Conservation (phyloP, 257 asterid genomes). For the Capsicum rhomboideum region DNA sequence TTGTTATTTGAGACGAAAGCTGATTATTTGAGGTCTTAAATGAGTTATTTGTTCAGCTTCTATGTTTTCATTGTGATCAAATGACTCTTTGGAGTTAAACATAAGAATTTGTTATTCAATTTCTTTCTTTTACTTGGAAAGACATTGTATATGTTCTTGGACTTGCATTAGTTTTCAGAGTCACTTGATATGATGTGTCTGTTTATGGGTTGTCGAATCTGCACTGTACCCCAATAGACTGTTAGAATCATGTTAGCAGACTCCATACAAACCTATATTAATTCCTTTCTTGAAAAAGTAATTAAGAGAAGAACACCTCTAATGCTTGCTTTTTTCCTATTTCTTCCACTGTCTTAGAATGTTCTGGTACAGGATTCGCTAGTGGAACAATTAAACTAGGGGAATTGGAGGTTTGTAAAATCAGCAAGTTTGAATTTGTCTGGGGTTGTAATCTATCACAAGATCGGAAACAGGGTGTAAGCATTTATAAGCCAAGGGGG, state of each 20-base stretch:
- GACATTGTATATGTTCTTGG: not conserved
- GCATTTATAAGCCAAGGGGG: constrained; percentile 63
- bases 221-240: not conserved
- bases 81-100: not conserved
- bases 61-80: not conserved
- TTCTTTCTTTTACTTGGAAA: not conserved
- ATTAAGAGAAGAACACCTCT: not conserved
- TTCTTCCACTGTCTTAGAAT: constrained; percentile 5
- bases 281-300: not conserved
- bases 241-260: not conserved
- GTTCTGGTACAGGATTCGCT: constrained; percentile 67
- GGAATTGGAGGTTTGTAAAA: constrained; percentile 61
- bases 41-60: not conserved
- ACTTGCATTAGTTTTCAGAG: not conserved
- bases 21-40: not conserved
- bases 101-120: not conserved
- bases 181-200: not conserved
- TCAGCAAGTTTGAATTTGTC: constrained; percentile 49
- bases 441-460: constrained; percentile 54
- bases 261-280: not conserved
- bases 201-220: not conserved
- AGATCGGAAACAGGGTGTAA: constrained; percentile 44
- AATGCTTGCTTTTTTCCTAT: not conserved
- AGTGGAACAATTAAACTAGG: constrained; percentile 51
- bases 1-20: not conserved